Evolutionary conservation across 306 rosid genomes (phyloP).

Genomic region (Arachis hypogaea): DNA sequence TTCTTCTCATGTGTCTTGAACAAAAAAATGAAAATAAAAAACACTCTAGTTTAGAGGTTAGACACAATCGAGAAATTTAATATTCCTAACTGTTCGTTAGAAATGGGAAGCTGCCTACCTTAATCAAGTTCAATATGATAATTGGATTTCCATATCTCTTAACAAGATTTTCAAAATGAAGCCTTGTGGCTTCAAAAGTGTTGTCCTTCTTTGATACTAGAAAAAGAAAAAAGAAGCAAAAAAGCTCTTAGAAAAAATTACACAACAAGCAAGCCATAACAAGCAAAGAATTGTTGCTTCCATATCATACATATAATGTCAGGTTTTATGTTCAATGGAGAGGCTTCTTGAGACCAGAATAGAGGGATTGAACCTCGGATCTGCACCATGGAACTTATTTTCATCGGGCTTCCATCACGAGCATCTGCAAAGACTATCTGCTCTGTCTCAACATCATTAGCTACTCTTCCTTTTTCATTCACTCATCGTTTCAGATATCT

Average conservation of each 20-base stretch:
- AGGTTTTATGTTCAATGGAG: no score
- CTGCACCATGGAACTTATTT: constrained; percentile 92
- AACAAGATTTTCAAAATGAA: no score
- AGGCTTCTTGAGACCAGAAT: no score
- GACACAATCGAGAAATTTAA: constrained; percentile 3
- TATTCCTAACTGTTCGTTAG: constrained; percentile 15
- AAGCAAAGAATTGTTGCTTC: constrained; percentile 13
- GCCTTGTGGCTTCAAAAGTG: no score
- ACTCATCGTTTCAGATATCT: constrained; percentile 95
- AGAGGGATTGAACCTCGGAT: constrained; percentile 89
- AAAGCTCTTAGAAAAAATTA: constrained; percentile 34
- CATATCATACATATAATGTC: no score
- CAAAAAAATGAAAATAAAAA: constrained; percentile 27
- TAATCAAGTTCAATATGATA: constrained; percentile 7
- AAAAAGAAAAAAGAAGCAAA: neutral
- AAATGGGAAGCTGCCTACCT: constrained; percentile 55
- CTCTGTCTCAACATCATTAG: constrained; percentile 96
- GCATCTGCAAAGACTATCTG: constrained; percentile 39
- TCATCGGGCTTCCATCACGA: constrained; percentile 60
- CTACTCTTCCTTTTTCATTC: constrained; percentile 94
- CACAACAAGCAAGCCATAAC: constrained; percentile 19
- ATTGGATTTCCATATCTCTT: no score
- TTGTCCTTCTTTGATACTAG: no score
- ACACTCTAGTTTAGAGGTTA: constrained; percentile 22
- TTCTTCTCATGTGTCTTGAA: constrained; percentile 49